Percentiles rank a stretch among this genome's conserved stretches.
These are phyloP conservation scores for Eucalyptus paniculata DNA, from an alignment of 345 rosid species.

Conservation along the genomic window DNA sequence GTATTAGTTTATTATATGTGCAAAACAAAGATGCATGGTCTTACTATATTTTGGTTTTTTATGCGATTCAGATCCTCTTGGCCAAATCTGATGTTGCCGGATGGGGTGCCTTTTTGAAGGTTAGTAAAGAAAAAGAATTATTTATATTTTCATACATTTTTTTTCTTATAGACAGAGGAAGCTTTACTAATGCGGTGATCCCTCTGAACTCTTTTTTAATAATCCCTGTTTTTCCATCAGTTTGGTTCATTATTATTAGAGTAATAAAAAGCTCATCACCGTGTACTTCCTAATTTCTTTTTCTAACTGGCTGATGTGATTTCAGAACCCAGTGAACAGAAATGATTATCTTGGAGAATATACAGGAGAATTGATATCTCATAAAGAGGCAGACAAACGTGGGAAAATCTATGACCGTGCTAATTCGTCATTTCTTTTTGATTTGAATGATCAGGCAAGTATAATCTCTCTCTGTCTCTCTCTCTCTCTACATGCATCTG, in stretches of 20 bases:
- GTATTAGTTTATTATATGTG: not conserved
- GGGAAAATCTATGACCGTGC: conserved; percentile 98
- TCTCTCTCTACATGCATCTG: not conserved
- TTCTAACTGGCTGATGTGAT: not conserved
- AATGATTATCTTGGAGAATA: conserved; percentile 98
- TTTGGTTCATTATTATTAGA: not conserved
- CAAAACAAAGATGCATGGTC: not conserved
- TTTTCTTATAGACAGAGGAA: not conserved
- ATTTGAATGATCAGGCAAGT: conserved; percentile 94
- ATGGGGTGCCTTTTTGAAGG: conserved; percentile 99
- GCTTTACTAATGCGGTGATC: not conserved
- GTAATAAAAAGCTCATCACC: not conserved
- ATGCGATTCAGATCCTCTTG: conserved; percentile 53
- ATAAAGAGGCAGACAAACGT: conserved; percentile 94
- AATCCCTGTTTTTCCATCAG: not conserved
- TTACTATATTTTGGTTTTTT: not conserved
- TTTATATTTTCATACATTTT: not conserved
- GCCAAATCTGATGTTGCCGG: conserved; percentile 94
- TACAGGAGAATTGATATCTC: conserved; percentile 95
- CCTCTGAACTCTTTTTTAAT: not conserved
- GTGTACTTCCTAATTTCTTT: not conserved
- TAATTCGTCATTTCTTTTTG: conserved; percentile 94
- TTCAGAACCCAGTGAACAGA: conserved; percentile 86
- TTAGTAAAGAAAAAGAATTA: not conserved
- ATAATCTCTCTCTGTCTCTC: not conserved